Base-by-base conservation (phyloP, 192 early-diverging fungal species). In the Funneliformis geosporum region DNA sequence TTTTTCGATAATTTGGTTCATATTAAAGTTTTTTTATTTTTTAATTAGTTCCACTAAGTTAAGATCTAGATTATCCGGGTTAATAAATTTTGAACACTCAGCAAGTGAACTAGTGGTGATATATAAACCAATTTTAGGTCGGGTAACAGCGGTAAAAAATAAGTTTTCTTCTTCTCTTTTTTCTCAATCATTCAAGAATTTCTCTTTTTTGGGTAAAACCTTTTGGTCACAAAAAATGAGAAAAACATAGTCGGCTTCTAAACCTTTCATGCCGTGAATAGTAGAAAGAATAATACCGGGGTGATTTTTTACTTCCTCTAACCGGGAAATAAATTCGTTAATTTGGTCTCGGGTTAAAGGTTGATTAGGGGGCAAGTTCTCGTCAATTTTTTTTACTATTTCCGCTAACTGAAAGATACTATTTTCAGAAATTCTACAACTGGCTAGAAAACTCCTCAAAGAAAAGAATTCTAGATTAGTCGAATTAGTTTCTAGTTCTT, bases 211-310 rank as follows among this genome's bases (percentile, higher is more conserved):
- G 5, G 60, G 60, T 21, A 61, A 61, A 25, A 61, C 60, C 8
- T 61, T 61, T 61, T 61, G 18, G n/a, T 61, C 60, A 61, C 60
- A 61, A 61, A 61, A 61, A 25, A 61, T 61, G n/a, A 61, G 60
- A 25, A 61, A 61, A 61, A 61, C 11, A 23, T 61, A 25, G 8
- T 61, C 60, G 1, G 60, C 60, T 23, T 61, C 60, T 61, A 61
- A 61, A 1, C 60, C 60, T 61, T 61, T 61, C 60, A 61, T 61
- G 23, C 60, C 60, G 11, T 61, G 60, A 61, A 61, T 61, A 8
- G 60, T 61, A 61, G 60, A 61, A 61, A 61, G 60, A 61, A 8
- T 61, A 23, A 61, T 61, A 4, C 60, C 11, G 1, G 1, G 60
- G 23, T 61, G 60, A 23, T 61, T 61, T 61, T 61, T 61, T 6